phyloP scores from a whole-genome alignment of 768 basidiomycete genomes.

The Sarcomyxa edulis region DNA sequence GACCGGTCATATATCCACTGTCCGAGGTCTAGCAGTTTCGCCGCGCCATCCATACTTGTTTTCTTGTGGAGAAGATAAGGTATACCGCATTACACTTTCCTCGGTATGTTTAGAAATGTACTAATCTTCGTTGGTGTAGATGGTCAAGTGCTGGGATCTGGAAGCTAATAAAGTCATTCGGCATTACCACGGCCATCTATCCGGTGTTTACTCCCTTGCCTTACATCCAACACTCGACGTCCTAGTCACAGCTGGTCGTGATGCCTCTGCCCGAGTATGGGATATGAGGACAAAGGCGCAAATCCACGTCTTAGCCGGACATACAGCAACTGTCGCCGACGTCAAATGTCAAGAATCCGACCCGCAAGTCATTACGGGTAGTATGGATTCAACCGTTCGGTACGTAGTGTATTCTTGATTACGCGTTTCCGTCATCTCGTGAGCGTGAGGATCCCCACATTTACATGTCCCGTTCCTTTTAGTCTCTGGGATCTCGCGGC shows the following conservation, averaged over 20 bases:
- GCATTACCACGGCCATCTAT: slow-evolving; percentile 97
- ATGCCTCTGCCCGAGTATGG: slow-evolving; percentile 97
- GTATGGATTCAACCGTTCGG: slow-evolving; percentile 97
- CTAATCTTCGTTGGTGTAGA: slow-evolving; percentile 41
- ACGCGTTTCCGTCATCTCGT: too few species aligned
- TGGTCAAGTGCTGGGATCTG: slow-evolving; percentile 99
- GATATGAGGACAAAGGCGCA: slow-evolving; percentile 99
- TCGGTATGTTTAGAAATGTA: not conserved
- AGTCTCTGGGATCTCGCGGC: slow-evolving; percentile 98
- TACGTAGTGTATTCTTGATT: slow-evolving; percentile 30
- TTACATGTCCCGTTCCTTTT: too few species aligned
- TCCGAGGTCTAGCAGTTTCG: slow-evolving; percentile 90
- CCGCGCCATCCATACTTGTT: slow-evolving; percentile 94
- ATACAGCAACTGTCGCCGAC: slow-evolving; percentile 92
- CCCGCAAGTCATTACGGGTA: slow-evolving; percentile 96
- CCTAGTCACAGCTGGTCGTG: slow-evolving; percentile 91
- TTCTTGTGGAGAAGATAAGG: slow-evolving; percentile 98
- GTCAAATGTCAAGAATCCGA: slow-evolving; percentile 97
- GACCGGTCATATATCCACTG: slow-evolving; percentile 97
- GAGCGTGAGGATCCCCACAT: too few species aligned
- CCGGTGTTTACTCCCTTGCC: slow-evolving; percentile 91
- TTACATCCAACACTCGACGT: slow-evolving; percentile 95
- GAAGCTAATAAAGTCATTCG: slow-evolving; percentile 99
- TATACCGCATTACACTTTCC: slow-evolving; percentile 19
- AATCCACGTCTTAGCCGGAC: slow-evolving; percentile 89